These are phyloP conservation scores for Amoebophrya sp. DNA, from an alignment of 169 alveolate species.

Conservation along the genomic window DNA sequence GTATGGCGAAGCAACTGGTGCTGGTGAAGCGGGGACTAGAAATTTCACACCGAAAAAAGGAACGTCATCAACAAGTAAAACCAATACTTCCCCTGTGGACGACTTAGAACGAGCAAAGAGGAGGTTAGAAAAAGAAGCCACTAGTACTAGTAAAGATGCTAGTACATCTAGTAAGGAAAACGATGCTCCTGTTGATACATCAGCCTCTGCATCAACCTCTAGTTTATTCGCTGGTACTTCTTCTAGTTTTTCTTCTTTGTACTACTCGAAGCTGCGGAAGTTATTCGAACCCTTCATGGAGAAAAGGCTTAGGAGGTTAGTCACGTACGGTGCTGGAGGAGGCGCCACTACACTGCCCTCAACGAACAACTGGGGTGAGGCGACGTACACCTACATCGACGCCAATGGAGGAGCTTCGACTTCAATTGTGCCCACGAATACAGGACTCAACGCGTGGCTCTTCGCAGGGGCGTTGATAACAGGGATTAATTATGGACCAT, in stretches of 20 bases:
- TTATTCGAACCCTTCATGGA: background rate
- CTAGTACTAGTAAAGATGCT: background rate
- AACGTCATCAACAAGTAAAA: no score
- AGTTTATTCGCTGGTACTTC: no score
- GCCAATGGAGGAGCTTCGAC: background rate
- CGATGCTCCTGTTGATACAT: no score
- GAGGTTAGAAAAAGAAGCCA: background rate
- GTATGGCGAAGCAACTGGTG: background rate
- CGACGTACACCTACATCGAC: background rate
- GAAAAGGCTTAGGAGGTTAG: background rate
- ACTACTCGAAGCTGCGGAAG: background rate
- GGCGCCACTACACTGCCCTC: background rate
- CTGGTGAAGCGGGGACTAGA: no score
- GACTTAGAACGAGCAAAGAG: background rate
- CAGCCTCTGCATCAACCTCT: no score
- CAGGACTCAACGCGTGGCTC: background rate
- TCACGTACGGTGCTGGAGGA: background rate
- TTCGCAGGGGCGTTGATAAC: background rate
- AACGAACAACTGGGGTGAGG: conserved; percentile 3
- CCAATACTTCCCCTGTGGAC: background rate
- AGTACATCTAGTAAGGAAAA: no score
- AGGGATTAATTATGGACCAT: no score
- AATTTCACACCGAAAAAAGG: no score
- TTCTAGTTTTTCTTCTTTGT: no score
- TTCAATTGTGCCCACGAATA: background rate